Percentiles rank a stretch among this genome's conserved stretches.
Conservation (phyloP, 2,329 filamentous ascomycete species). For the Claviceps sp. region DNA sequence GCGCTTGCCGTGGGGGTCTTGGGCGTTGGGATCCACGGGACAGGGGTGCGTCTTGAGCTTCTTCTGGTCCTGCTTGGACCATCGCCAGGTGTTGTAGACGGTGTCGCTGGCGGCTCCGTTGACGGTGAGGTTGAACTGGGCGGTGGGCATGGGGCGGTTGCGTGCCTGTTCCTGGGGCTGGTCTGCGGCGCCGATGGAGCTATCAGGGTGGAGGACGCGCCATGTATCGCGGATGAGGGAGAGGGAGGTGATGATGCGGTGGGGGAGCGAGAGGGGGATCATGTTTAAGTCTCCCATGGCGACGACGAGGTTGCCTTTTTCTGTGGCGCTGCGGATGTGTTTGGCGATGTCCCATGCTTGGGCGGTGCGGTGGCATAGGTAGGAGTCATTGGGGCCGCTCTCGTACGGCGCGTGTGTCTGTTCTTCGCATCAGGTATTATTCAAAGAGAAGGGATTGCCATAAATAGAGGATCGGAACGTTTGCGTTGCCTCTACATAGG, state of each 20-base stretch:
- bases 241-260: conserved; percentile 68
- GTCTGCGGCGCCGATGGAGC: conserved; percentile 60
- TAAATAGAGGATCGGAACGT: too few relatives aligned
- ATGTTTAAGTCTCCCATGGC: conserved; percentile 95
- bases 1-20: conserved; percentile 67
- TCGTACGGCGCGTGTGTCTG: conserved; percentile 77
- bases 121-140: conserved; percentile 60
- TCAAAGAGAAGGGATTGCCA: too few relatives aligned
- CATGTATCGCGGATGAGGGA: conserved; percentile 71
- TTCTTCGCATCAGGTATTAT: too few relatives aligned
- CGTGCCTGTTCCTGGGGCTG: conserved; percentile 55
- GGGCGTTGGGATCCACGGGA: conserved; percentile 46
- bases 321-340: conserved; percentile 67
- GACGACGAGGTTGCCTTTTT: conserved; percentile 70
- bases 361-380: conserved; percentile 77
- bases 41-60: conserved; percentile 45
- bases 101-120: conserved; percentile 85
- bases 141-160: conserved; percentile 55
- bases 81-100: conserved; percentile 85
- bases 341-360: conserved; percentile 95
- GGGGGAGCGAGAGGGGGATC: conserved; percentile 73
- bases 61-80: conserved; percentile 59
- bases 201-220: conserved; percentile 72
- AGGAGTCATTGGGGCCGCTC: conserved; percentile 63
- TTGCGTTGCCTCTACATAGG: too few relatives aligned